phyloP scores from a whole-genome alignment of 345 rosid genomes.

The Aethionema arabicum region DNA sequence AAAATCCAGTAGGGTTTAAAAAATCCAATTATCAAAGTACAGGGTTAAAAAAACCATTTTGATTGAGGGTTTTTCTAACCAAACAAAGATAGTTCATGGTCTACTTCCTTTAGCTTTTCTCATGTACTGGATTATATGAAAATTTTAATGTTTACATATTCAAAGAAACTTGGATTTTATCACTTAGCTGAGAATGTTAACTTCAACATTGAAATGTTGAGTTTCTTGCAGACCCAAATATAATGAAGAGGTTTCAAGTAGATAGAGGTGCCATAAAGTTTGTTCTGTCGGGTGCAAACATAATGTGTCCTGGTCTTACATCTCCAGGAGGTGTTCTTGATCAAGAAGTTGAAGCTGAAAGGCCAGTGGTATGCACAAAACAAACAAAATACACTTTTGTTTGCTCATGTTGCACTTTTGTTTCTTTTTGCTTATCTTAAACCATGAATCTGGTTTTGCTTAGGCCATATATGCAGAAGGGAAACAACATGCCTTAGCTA shows the following conservation, averaged over 20 bases:
- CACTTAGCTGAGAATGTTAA: slow-evolving; percentile 10
- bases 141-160: too few species aligned
- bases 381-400: not conserved
- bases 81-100: too few species aligned
- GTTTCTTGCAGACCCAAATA: slow-evolving; percentile 57
- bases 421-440: slow-evolving; percentile 12
- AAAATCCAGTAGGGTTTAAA: too few species aligned
- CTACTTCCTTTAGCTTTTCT: too few species aligned
- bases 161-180: not conserved
- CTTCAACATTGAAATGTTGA: slow-evolving; percentile 7
- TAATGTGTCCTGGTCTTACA: slow-evolving; percentile 99
- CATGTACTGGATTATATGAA: too few species aligned
- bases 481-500: slow-evolving; percentile 96
- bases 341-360: slow-evolving; percentile 85
- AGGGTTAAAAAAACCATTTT: too few species aligned
- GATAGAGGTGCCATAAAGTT: slow-evolving; percentile 97
- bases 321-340: slow-evolving; percentile 96
- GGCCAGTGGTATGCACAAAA: slow-evolving; percentile 72
- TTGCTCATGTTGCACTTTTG: slow-evolving; percentile 1
- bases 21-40: too few species aligned
- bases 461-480: slow-evolving; percentile 99
- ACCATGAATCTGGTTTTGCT: slow-evolving; percentile 19
- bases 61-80: too few species aligned
- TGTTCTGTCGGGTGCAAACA: slow-evolving; percentile 97
- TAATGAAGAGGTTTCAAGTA: slow-evolving; percentile 94